Evolutionary conservation across 805 yeast genomes (phyloP), one percentile per base, ranked within the genome.

Genomic region (Scheffersomyces coipomensis): DNA sequence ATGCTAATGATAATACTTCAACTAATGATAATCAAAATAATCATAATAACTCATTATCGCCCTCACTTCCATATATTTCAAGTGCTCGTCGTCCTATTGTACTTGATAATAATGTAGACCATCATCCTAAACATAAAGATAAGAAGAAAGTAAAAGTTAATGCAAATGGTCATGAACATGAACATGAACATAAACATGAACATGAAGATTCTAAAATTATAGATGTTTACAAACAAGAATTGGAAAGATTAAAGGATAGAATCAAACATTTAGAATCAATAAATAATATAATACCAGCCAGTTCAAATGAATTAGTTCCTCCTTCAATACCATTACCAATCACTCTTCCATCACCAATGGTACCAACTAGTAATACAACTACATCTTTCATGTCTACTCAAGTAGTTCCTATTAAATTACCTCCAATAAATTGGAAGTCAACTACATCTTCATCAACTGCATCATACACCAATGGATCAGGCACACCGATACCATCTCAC

Each of bases 1-100:
- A 52, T 38, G 54, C 55, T 1, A 61, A 62, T 12, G 57, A 58
- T 31, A 78, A 56, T 45, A 82, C 78, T 48, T 75, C 83, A 0
- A 49, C 58, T 40, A 42, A 24, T 24, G 11, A 8, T 24, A 24
- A 24, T 24, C 27, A 24, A 24, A 11, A 24, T 24, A 11, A 11
- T 24, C 7, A 10, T 11, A 17, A n/a, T 19, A 13, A 35, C 19
- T 5, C 19, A 19, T 5, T 21, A 21, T 9, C n/a, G 11, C 10
- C 27, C 11, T 24, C 27, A 24, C 15, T 39, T 2, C 53, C 56
- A 3, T 52, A 52, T 36, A 25, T 48, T 2, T 23, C 40, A 12
- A 39, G 47, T 34, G 53, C 53, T 13, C 44, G 39, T 29, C 45
- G 35, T 27, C 56, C 56, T 6, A 39, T 52, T 17, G 10, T 35